phyloP scores from a whole-genome alignment of 441 rosid species.

The Viola pubescens region DNA sequence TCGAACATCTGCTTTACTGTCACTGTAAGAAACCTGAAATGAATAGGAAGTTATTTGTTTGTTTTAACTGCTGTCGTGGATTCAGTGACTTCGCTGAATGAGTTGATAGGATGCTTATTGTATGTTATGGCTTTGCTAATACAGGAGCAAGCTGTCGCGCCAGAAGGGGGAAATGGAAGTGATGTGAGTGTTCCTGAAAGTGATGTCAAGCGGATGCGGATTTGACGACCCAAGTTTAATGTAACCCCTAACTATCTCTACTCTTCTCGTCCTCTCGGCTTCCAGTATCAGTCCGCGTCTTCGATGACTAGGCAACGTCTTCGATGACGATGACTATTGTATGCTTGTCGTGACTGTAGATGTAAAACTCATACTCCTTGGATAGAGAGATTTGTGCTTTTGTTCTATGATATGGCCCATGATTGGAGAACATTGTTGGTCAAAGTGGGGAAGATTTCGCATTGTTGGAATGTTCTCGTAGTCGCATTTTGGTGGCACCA shows the following conservation, averaged over 20 bases:
- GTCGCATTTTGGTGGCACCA: too few relatives aligned
- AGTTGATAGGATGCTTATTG: neutral
- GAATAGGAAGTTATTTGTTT: too few relatives aligned
- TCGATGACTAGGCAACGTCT: neutral
- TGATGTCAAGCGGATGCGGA: conserved; percentile 56
- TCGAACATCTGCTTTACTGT: too few relatives aligned
- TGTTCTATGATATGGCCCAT: too few relatives aligned
- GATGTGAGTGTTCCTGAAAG: conserved; percentile 67
- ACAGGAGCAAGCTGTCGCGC: conserved; percentile 36
- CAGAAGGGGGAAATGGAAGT: conserved; percentile 35
- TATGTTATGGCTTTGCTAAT: conserved; percentile 9
- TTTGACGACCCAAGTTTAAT: conserved; percentile 19
- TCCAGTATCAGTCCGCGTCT: neutral
- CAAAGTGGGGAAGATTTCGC: too few relatives aligned
- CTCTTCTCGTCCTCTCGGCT: neutral
- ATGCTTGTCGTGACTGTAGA: too few relatives aligned
- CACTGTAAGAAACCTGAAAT: too few relatives aligned
- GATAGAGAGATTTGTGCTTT: too few relatives aligned
- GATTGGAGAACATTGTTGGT: too few relatives aligned
- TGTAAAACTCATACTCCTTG: too few relatives aligned
- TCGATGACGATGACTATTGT: too few relatives aligned
- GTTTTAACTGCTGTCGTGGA: neutral
- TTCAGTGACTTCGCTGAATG: neutral
- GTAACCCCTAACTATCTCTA: neutral
- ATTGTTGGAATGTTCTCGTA: too few relatives aligned